Evolutionary conservation across 371 early-diverging fungal species (phyloP), one percentile per base, ranked within the genome.

Genomic region (Funneliformis caledonium): DNA sequence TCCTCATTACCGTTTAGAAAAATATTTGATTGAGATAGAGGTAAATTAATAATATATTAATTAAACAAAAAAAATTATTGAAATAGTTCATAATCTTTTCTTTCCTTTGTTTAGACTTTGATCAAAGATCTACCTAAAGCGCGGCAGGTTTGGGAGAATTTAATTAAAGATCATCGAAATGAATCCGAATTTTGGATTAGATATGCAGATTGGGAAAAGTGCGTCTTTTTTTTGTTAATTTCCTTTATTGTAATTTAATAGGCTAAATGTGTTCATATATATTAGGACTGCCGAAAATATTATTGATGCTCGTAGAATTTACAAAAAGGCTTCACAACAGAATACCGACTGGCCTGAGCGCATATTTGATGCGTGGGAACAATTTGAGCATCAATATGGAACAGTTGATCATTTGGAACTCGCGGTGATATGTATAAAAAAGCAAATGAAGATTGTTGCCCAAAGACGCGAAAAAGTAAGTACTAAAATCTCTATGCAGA

Each of bases 321-420:
- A 42, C 50, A 78, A 78, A 42, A 50, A 2, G 16, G 78, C 67
- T 26, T 22, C 47, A 26, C 65, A 78, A 48, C 43, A 42, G 26
- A 78, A 78, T 42, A 50, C 68, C 6, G 78, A 78, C 37, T 78
- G 78, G 78, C 78, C 78, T n/a, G 78, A 78, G 50, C 67, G 64
- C 5, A 67, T 78, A 67, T 78, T 78, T 78, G 67, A 78, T 8
- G 50, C 48, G 9, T 78, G 50, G 65, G 78, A 78, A 68, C 65
- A 64, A 11, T 67, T 78, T 31, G 78, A 78, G 31, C 78, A 78
- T 26, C 47, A 78, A 42, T 78, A 50, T 48, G 78, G 78, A 22
- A 62, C 45, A n/a, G 67, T 78, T 9, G 56, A 78, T 26, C 50
- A 26, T 52, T 42, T 78, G 11, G 67, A 78, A 37, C 33, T 12